phyloP scores from a whole-genome alignment of 2,329 filamentous ascomycete genomes.

The Hypoxylon sp. region DNA sequence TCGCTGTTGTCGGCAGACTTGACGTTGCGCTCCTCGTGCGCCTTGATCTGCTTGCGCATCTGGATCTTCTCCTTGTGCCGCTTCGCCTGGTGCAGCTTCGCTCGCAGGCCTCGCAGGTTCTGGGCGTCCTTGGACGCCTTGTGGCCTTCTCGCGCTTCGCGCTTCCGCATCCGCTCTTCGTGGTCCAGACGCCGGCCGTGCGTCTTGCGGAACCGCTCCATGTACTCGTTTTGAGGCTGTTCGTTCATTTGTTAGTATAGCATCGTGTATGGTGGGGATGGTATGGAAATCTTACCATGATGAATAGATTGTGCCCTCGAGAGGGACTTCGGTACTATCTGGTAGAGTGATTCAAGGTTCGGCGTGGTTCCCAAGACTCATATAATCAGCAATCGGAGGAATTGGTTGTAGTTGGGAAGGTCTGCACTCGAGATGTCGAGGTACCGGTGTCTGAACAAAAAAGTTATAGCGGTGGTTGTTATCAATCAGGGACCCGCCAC shows the following conservation, averaged over 20 bases:
- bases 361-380: not conserved
- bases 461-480: conserved; percentile 41
- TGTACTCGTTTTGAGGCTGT: conserved; percentile 85
- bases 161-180: conserved; percentile 91
- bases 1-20: conserved; percentile 87
- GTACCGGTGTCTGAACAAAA: conserved; percentile 36
- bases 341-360: not conserved
- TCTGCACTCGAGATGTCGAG: conserved; percentile 3
- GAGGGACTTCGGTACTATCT: conserved; percentile 47
- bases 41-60: conserved; percentile 94
- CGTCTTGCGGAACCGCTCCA: conserved; percentile 50
- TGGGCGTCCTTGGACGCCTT: conserved; percentile 91
- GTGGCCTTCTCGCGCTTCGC: conserved; percentile 88
- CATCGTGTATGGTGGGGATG: conserved; percentile 36
- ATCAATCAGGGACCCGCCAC: conserved; percentile 41
- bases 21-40: conserved; percentile 95
- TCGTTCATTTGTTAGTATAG: conserved; percentile 37
- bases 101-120: conserved; percentile 90
- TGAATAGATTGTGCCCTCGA: conserved; percentile 50
- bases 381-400: not conserved
- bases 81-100: conserved; percentile 94
- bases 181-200: conserved; percentile 57
- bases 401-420: not conserved
- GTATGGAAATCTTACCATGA: conserved; percentile 42
- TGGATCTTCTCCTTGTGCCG: conserved; percentile 98